Evolutionary conservation across 2,329 filamentous ascomycete genomes (phyloP).

Genomic region (Gliomastix tumulicola): DNA sequence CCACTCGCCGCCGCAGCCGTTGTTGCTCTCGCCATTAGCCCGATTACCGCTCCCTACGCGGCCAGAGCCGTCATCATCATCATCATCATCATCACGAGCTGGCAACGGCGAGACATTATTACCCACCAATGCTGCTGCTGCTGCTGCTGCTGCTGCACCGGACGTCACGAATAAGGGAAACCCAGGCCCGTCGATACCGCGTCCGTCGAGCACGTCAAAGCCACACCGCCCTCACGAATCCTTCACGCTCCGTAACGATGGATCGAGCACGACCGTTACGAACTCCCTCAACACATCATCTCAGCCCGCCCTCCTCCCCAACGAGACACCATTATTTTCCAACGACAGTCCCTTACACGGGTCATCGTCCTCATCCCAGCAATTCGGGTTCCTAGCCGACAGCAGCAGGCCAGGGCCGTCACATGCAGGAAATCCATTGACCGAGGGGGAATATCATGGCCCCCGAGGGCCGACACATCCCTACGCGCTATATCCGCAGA

Average conservation of each 20-base stretch:
- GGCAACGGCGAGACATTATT: conserved; percentile 8
- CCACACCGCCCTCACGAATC: conserved; percentile 40
- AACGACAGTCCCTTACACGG: conserved; percentile 21
- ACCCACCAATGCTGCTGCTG: conserved; percentile 11
- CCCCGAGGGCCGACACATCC: conserved; percentile 70
- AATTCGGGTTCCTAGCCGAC: conserved; percentile 37
- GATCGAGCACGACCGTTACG: conserved; percentile 24
- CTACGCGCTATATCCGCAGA: conserved; percentile 82
- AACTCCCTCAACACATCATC: no score
- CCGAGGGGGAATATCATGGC: conserved; percentile 42
- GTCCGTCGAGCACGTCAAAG: conserved; percentile 51
- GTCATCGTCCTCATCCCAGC: conserved; percentile 10
- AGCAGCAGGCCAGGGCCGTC: no score
- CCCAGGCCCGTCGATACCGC: conserved; percentile 14
- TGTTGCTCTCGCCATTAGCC: conserved; percentile 1
- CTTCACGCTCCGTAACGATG: conserved; percentile 45
- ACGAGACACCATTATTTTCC: no score
- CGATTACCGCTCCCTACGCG: no score
- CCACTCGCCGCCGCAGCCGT: conserved; percentile 1
- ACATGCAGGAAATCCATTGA: no score
- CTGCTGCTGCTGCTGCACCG: not conserved
- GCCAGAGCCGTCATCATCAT: conserved; percentile 6
- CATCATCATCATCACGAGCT: conserved; percentile 11
- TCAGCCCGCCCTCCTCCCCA: no score
- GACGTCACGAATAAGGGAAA: no score